Conservation (phyloP, 148 eudicot species). For the Cornus suecica region DNA sequence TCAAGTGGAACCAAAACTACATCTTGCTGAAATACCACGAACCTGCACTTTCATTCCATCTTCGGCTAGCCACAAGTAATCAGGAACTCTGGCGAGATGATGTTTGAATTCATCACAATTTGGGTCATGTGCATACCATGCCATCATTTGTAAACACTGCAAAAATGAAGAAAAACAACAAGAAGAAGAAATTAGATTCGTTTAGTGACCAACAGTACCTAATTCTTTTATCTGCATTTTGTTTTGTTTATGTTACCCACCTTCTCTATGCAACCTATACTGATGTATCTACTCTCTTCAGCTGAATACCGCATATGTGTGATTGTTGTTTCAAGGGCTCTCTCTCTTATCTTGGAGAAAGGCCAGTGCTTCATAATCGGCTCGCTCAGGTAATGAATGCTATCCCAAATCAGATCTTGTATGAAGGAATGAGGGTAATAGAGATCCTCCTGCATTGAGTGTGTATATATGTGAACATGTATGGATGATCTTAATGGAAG, state of each 20-base stretch:
- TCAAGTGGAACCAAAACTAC: not conserved
- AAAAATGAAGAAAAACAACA: not conserved
- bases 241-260: not conserved
- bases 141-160: conserved; percentile 11
- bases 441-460: conserved; percentile 13
- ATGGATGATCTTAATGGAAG: no score
- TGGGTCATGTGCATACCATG: conserved; percentile 10
- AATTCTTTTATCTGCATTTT: not conserved
- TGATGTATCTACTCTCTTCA: not conserved
- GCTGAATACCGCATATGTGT: conserved; percentile 2
- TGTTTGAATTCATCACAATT: conserved; percentile 15
- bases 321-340: not conserved
- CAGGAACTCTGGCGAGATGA: conserved; percentile 15
- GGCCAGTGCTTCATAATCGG: conserved; percentile 12
- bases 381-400: conserved; percentile 14
- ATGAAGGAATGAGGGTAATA: conserved; percentile 9
- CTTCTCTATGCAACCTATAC: not conserved
- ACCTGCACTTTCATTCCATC: conserved; percentile 34
- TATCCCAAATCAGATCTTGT: conserved; percentile 16
- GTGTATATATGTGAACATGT: no score
- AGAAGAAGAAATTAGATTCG: not conserved
- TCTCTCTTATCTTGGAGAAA: conserved; percentile 14
- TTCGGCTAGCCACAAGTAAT: conserved; percentile 24
- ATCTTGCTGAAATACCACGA: not conserved
- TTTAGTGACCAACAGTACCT: not conserved